Conservation (phyloP, 768 basidiomycete species). For the Gloeostereum incarnatum region DNA sequence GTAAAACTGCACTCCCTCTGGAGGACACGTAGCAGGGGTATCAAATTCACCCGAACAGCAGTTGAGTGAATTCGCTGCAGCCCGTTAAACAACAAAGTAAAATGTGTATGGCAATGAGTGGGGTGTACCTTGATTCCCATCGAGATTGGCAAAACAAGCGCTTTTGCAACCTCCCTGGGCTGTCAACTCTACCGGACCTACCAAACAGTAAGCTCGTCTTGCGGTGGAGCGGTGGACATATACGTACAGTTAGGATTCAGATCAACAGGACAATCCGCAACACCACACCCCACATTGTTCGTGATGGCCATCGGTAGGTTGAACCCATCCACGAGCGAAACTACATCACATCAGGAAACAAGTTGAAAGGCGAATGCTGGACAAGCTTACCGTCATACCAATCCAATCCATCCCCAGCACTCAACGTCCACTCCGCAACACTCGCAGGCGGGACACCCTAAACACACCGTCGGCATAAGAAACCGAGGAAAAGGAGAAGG, state of each 20-base stretch:
- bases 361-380: no score
- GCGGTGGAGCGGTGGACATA: conserved; percentile 2
- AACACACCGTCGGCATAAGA: neutral
- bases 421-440: conserved; percentile 61
- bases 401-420: conserved; percentile 11
- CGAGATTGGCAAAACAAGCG: conserved; percentile 38
- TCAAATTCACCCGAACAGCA: conserved; percentile 53
- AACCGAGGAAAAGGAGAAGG: neutral
- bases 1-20: conserved; percentile 30
- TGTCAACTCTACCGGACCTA: conserved; percentile 37
- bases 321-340: conserved; percentile 52
- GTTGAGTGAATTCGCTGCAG: conserved; percentile 40
- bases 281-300: conserved; percentile 44
- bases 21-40: conserved; percentile 48
- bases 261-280: conserved; percentile 54
- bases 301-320: conserved; percentile 52
- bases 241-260: conserved; percentile 44
- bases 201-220: neutral
- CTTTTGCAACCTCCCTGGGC: conserved; percentile 53
- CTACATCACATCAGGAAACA: conserved; percentile 18
- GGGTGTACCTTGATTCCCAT: conserved; percentile 5
- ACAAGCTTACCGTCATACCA: conserved; percentile 35
- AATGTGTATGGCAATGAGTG: conserved; percentile 8
- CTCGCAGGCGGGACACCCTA: conserved; percentile 56
- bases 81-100: neutral